phyloP scores from a whole-genome alignment of 1,284 basidiomycete species.

The Marasmius oreades region DNA sequence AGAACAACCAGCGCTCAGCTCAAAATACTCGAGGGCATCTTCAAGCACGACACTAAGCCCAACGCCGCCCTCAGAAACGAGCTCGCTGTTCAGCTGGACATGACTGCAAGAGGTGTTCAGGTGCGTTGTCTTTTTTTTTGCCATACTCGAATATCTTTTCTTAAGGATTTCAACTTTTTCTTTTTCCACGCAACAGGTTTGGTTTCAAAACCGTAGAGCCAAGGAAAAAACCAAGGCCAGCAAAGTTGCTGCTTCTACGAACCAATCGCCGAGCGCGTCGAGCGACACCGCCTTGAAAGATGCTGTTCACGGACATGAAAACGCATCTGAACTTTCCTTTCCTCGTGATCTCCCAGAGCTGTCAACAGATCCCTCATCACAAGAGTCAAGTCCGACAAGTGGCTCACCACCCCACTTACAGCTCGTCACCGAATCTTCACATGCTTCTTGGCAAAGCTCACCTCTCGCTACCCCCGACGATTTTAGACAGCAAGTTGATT shows the following conservation, averaged over 20 bases:
- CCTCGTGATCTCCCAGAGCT: conserved; percentile 22
- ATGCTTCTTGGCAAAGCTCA: conserved; percentile 37
- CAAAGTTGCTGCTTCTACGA: conserved; percentile 26
- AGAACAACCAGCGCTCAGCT: conserved; percentile 82
- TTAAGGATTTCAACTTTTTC: conserved; percentile 19
- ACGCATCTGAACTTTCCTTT: conserved; percentile 15
- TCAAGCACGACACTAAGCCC: conserved; percentile 85
- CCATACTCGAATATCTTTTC: conserved; percentile 10
- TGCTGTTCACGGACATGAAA: conserved; percentile 19
- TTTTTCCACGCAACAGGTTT: conserved; percentile 49
- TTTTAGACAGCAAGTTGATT: conserved; percentile 16
- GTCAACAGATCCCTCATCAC: conserved; percentile 19
- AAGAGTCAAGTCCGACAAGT: conserved; percentile 26
- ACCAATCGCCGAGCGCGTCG: conserved; percentile 17
- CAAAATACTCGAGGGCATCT: conserved; percentile 82
- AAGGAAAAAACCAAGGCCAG: conserved; percentile 69
- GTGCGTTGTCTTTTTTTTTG: conserved; percentile 43
- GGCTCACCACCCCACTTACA: conserved; percentile 37
- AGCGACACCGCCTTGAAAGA: conserved; percentile 16
- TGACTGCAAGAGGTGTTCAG: conserved; percentile 92
- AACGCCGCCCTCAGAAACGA: conserved; percentile 77
- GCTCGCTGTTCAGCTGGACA: conserved; percentile 79
- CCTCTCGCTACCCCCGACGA: conserved; percentile 22
- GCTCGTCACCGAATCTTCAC: conserved; percentile 32
- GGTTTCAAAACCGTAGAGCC: conserved; percentile 90